Evolutionary conservation across 345 rosid species (phyloP).

Genomic region (Triadica sebifera): DNA sequence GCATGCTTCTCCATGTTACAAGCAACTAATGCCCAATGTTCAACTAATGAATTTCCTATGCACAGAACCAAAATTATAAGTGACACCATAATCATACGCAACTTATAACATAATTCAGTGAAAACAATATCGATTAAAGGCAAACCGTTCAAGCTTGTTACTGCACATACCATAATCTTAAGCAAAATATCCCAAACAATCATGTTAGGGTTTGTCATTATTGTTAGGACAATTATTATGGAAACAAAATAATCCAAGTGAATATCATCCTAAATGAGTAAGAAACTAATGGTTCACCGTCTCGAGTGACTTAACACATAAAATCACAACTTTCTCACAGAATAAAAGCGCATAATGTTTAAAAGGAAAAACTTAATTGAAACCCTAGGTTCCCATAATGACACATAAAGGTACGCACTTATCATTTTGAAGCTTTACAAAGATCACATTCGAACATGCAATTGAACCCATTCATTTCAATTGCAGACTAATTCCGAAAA

Average conservation of each 20-base stretch:
- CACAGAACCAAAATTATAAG: constrained; percentile 6
- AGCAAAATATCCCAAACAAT: constrained; percentile 9
- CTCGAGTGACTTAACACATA: constrained; percentile 39
- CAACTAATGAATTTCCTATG: constrained; percentile 13
- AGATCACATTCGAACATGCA: constrained; percentile 9
- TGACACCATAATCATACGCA: constrained; percentile 15
- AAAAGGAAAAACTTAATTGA: constrained; percentile 17
- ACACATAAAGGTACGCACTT: constrained; percentile 19
- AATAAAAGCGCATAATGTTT: constrained; percentile 20
- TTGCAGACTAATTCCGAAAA: constrained; percentile 27
- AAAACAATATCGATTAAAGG: not conserved
- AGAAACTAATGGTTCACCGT: not conserved
- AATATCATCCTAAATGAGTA: constrained; percentile 3
- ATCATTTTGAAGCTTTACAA: constrained; percentile 17
- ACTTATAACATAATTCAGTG: not conserved
- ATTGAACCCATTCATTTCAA: constrained; percentile 19
- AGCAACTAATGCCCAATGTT: constrained; percentile 16
- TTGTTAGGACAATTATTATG: not conserved
- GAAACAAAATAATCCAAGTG: constrained; percentile 11
- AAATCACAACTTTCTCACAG: constrained; percentile 41
- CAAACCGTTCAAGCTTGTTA: constrained; percentile 12
- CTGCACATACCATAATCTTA: constrained; percentile 16
- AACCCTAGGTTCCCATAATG: constrained; percentile 49
- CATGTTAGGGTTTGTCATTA: constrained; percentile 22
- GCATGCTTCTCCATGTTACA: constrained; percentile 27